Evolutionary conservation across 108 stramenopile species (phyloP), one percentile per base, ranked within the genome.

Genomic region (Poteriospumella lacustris): DNA sequence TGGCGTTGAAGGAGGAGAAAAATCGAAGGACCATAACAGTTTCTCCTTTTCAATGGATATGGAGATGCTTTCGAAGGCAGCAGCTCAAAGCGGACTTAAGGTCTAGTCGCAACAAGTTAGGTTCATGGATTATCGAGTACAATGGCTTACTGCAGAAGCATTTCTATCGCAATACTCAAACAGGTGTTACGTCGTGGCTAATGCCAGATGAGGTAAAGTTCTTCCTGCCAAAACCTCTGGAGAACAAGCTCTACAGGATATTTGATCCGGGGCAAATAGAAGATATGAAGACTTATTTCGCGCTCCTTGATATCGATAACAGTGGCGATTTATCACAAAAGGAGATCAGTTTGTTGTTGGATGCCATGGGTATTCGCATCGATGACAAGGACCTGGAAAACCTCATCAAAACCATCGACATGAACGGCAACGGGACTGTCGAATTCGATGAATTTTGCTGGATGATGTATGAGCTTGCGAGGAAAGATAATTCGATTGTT

Each of bases 401-500:
- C 24, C 24, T 56, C 15, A 19, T 56, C 24, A 19, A 31, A 24
- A 5, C 60, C 33, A 64, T 64, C 36, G 60, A 64, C 36, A 19
- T 64, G 60, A 64, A 64, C 36, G 60, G 12, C 60, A 64, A 64
- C 36, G 60, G 60, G 5, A 64, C 60, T 12, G 15, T 64, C 9
- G 60, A 64, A 64, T 64, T 64, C 24, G 60, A 64, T 24, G 60
- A 64, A 33, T 64, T 64, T 24, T 64, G 60, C 31, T 64, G 60
- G 60, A 64, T 64, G 60, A 33, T 64, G 31, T 5, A 64, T 64
- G 15, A 19, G 24, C 15, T 56, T 56, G 24, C 24, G 52, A 24
- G 52, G 24, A 19, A 19, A 56, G 52, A 56, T 56, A 24, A 19
- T 19, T 56, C 52, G 24, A 56, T 56, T 56, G 24, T 56, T 19